Conservation (phyloP, 169 alveolate genomes). For the Prorocentrum cordatum region DNA sequence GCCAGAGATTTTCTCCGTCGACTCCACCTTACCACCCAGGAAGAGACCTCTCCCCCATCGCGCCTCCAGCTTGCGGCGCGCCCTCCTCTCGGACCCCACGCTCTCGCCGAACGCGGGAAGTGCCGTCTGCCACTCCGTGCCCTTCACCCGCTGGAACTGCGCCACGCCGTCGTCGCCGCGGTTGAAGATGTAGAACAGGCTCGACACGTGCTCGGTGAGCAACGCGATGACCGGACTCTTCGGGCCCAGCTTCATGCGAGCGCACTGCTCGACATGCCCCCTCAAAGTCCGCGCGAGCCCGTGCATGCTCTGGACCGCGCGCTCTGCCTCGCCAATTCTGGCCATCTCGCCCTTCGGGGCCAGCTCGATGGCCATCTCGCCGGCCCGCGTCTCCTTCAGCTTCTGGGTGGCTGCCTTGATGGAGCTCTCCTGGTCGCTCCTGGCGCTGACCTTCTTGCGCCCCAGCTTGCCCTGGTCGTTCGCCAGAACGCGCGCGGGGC, state of each 20-base stretch:
- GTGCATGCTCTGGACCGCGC: not conserved
- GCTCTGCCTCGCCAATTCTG: slow-evolving; percentile 5
- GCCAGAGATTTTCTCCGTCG: not conserved
- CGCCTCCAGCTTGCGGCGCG: not conserved
- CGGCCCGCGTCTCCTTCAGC: not conserved
- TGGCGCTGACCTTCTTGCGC: not conserved
- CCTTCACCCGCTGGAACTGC: not conserved
- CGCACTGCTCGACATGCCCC: not conserved
- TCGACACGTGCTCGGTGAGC: slow-evolving; percentile 1
- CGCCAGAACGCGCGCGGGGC: not conserved
- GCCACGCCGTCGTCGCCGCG: not conserved
- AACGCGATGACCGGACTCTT: not conserved
- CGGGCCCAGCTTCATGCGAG: not conserved
- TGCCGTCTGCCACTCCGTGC: not conserved
- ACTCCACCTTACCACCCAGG: not conserved
- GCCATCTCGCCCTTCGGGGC: slow-evolving; percentile 17
- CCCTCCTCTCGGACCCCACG: not conserved
- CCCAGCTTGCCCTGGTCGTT: not conserved
- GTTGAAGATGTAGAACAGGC: not conserved
- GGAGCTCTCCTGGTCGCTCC: not conserved
- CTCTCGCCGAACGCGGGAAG: not conserved
- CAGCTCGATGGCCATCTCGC: not conserved
- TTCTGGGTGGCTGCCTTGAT: not conserved
- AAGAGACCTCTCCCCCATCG: not conserved
- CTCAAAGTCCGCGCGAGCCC: not conserved